These are phyloP conservation scores for Volvox reticuliferus DNA, from an alignment of 139 green algal species.

Conservation along the genomic window DNA sequence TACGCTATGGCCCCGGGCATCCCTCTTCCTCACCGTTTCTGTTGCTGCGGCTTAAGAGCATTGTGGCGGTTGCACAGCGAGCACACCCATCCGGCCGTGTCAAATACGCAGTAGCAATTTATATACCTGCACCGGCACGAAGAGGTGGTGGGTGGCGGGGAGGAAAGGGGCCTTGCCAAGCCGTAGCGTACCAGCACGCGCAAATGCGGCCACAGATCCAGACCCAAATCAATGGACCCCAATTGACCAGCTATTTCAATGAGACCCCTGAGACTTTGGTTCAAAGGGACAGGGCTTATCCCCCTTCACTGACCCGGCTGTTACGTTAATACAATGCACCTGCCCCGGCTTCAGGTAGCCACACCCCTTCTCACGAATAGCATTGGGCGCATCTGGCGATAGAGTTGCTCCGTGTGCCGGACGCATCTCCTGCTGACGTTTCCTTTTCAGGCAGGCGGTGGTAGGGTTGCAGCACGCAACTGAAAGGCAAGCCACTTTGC, in stretches of 20 bases:
- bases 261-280: too few relatives aligned
- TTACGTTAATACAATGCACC: too few relatives aligned
- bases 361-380: conserved; percentile 59
- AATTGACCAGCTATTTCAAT: too few relatives aligned
- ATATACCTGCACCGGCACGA: conserved; percentile 68
- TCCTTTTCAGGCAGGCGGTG: conserved; percentile 22
- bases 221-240: too few relatives aligned
- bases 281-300: too few relatives aligned
- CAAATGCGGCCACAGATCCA: too few relatives aligned
- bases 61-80: conserved; percentile 79
- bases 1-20: not conserved
- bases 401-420: not conserved
- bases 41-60: conserved; percentile 29
- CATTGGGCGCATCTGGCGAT: conserved; percentile 76
- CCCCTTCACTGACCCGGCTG: too few relatives aligned
- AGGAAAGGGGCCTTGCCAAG: not conserved
- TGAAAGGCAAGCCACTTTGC: conserved; percentile 76
- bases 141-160: not conserved
- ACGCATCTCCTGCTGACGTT: not conserved
- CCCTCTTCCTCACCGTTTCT: conserved; percentile 15
- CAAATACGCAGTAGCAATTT: conserved; percentile 74
- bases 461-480: conserved; percentile 58
- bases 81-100: conserved; percentile 71
- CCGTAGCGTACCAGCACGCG: too few relatives aligned
- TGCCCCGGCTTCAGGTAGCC: too few relatives aligned